phyloP scores from a whole-genome alignment of 2,329 filamentous ascomycete species.

The Penicillium sp. region DNA sequence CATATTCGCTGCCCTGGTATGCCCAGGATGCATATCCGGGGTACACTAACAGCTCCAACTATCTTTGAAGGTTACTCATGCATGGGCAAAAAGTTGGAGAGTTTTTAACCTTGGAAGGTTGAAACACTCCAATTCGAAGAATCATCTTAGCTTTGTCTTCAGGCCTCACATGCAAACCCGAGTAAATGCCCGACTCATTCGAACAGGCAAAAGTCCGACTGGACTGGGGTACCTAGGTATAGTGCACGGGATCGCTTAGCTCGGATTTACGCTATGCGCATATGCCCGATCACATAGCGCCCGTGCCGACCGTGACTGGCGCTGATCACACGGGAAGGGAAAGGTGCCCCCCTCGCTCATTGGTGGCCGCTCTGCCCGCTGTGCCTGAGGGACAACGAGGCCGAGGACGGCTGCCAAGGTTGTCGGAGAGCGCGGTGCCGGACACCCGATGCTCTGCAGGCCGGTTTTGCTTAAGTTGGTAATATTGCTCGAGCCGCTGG shows the following conservation, averaged over 20 bases:
- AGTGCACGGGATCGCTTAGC: background rate
- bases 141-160: no score
- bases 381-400: background rate
- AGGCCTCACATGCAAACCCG: no score
- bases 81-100: no score
- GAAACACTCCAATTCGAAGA: no score
- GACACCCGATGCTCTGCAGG: slow-evolving; percentile 10
- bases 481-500: slow-evolving; percentile 5
- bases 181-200: background rate
- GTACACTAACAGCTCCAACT: no score
- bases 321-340: slow-evolving; percentile 13
- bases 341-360: slow-evolving; percentile 1
- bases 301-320: background rate
- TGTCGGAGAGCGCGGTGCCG: slow-evolving; percentile 17
- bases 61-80: no score
- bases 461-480: slow-evolving; percentile 4
- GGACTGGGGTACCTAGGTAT: background rate
- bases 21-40: no score
- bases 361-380: slow-evolving; percentile 5
- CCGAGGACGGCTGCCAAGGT: background rate
- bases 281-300: background rate
- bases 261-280: background rate
- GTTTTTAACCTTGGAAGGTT: no score
- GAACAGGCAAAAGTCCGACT: background rate
- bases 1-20: no score